Conservation (phyloP, 1,139 yeast species). For the Geotrichum bryndzae region DNA sequence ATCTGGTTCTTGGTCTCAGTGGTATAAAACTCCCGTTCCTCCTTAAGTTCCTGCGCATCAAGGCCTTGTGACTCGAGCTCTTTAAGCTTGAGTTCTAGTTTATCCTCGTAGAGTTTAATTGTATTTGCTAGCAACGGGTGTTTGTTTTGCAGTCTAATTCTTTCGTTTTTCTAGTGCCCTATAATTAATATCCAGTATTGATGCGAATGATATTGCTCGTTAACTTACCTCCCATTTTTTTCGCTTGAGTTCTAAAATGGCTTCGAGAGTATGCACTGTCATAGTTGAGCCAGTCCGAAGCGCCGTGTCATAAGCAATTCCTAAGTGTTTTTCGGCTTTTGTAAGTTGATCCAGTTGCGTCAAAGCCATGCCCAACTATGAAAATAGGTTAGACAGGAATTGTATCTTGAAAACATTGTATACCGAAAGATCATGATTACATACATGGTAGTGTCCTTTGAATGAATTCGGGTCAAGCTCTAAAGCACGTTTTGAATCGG, state of each 20-base stretch:
- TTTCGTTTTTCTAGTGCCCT: conserved; percentile 21
- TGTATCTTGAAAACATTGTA: background rate
- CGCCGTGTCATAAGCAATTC: conserved; percentile 34
- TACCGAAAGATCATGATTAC: conserved; percentile 4
- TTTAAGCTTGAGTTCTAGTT: conserved; percentile 24
- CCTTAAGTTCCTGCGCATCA: conserved; percentile 23
- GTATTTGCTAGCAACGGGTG: conserved; percentile 32
- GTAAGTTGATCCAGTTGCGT: conserved; percentile 28
- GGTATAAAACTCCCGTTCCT: conserved; percentile 27
- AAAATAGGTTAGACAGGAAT: background rate
- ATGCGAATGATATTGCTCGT: background rate
- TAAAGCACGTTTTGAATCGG: conserved; percentile 36
- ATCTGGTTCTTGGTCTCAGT: conserved; percentile 29
- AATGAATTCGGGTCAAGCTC: conserved; percentile 29
- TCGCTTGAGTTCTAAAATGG: conserved; percentile 30
- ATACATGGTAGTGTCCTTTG: conserved; percentile 31
- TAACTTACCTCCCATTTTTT: conserved; percentile 20
- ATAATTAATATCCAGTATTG: background rate
- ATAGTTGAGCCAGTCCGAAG: conserved; percentile 28
- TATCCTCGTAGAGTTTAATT: conserved; percentile 28
- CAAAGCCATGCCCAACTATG: conserved; percentile 29
- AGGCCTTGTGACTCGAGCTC: conserved; percentile 19
- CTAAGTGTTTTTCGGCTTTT: conserved; percentile 32
- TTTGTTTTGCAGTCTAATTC: conserved; percentile 23
- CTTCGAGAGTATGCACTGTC: conserved; percentile 29